Percentiles rank a stretch among this genome's conserved stretches.
These are phyloP conservation scores for Solanum appendiculatum DNA, from an alignment of 257 asterid genomes.

Conservation along the genomic window DNA sequence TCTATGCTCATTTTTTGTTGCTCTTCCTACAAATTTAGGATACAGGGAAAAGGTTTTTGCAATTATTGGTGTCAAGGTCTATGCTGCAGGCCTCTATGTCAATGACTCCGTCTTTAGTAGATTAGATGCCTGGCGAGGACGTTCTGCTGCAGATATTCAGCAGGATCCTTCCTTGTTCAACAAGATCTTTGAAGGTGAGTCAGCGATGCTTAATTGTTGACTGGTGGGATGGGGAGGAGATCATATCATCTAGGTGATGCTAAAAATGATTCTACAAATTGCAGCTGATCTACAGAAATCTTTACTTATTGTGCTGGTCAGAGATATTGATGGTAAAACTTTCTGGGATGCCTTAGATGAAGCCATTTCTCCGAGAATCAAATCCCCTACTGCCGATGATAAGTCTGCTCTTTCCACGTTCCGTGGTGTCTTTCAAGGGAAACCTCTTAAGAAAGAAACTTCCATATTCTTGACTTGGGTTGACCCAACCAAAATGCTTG, in stretches of 20 bases:
- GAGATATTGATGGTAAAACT: slow-evolving; percentile 88
- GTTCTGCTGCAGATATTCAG: slow-evolving; percentile 40
- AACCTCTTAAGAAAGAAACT: slow-evolving; percentile 71
- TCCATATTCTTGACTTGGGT: slow-evolving; percentile 80
- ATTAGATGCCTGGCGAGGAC: slow-evolving; percentile 62
- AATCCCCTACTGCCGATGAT: slow-evolving; percentile 45
- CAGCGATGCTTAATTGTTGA: neutral
- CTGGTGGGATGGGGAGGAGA: neutral
- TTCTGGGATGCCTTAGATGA: slow-evolving; percentile 94
- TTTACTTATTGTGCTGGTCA: slow-evolving; percentile 61
- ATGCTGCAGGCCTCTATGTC: slow-evolving; percentile 72
- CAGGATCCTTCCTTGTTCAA: slow-evolving; percentile 49
- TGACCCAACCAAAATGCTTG: slow-evolving; percentile 71
- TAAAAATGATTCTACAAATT: slow-evolving; percentile 12
- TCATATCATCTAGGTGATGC: neutral
- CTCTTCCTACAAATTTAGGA: slow-evolving; percentile 33
- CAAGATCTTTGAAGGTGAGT: slow-evolving; percentile 50
- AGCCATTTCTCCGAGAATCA: slow-evolving; percentile 74
- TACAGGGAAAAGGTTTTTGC: slow-evolving; percentile 85
- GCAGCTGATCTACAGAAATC: slow-evolving; percentile 85
- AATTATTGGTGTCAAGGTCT: slow-evolving; percentile 83
- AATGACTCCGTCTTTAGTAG: slow-evolving; percentile 38
- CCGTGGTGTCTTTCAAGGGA: slow-evolving; percentile 52
- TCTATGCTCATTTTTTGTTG: neutral
- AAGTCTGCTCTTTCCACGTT: slow-evolving; percentile 63